Evolutionary conservation across 345 rosid species (phyloP).

Genomic region (Balakata baccata): DNA sequence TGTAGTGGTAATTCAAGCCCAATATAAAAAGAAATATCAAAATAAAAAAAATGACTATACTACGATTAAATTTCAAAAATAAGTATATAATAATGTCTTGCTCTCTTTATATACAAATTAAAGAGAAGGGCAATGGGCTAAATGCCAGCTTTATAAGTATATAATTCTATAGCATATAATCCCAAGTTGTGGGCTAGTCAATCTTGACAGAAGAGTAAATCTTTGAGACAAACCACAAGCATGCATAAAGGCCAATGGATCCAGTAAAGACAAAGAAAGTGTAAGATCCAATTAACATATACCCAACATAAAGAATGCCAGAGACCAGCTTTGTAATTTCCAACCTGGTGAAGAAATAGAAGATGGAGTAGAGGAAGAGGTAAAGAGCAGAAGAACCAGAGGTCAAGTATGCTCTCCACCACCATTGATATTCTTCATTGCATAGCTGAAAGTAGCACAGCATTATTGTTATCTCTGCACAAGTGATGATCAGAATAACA

Average conservation of each 20-base stretch:
- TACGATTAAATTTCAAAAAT: no score
- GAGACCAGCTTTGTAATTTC: constrained; percentile 42
- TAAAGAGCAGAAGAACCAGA: constrained; percentile 43
- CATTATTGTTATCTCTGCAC: constrained; percentile 41
- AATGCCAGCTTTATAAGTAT: neutral
- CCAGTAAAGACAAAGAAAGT: constrained; percentile 42
- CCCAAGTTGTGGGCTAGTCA: constrained; percentile 12
- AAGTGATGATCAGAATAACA: constrained; percentile 37
- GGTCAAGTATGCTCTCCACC: constrained; percentile 47
- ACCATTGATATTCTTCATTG: constrained; percentile 45
- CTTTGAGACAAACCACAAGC: constrained; percentile 40
- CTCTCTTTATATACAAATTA: no score
- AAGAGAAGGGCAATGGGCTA: neutral
- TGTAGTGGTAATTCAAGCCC: no score
- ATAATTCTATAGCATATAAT: neutral
- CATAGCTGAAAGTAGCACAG: constrained; percentile 48
- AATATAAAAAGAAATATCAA: no score
- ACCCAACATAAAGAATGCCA: constrained; percentile 37
- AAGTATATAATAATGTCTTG: no score
- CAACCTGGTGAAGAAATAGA: constrained; percentile 44
- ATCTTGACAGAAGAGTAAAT: constrained; percentile 45
- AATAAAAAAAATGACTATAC: no score
- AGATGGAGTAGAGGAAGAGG: constrained; percentile 39
- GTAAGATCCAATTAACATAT: constrained; percentile 40
- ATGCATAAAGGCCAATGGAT: constrained; percentile 40